These are phyloP conservation scores for Xylaria grammica DNA, from an alignment of 495 filamentous ascomycete genomes.

Conservation along the genomic window DNA sequence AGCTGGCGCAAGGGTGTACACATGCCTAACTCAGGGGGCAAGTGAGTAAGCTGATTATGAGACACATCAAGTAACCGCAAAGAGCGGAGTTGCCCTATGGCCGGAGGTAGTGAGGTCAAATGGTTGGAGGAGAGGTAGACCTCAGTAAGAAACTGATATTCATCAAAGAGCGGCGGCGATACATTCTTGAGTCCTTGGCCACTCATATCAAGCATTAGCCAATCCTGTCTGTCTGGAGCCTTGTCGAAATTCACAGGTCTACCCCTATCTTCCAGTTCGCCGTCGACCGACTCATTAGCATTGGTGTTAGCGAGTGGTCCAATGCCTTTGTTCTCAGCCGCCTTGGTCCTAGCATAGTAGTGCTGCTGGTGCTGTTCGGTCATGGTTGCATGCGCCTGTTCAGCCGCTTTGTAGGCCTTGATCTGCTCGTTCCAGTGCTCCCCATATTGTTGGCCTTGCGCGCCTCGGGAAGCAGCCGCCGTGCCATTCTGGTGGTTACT, in stretches of 20 bases:
- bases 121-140: constrained; percentile 93
- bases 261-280: constrained; percentile 69
- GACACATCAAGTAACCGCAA: constrained; percentile 85
- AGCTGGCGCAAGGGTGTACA: constrained; percentile 83
- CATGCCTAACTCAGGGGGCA: constrained; percentile 96
- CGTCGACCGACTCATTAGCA: constrained; percentile 55
- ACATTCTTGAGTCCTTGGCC: constrained; percentile 89
- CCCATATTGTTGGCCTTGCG: constrained; percentile 59
- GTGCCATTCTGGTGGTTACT: constrained; percentile 78
- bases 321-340: constrained; percentile 63
- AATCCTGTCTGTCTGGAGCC: constrained; percentile 72
- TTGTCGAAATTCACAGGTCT: constrained; percentile 60
- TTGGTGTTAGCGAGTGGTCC: constrained; percentile 37
- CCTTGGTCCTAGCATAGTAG: constrained; percentile 60
- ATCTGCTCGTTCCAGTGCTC: constrained; percentile 92
- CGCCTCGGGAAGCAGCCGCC: constrained; percentile 48
- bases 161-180: constrained; percentile 73
- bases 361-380: constrained; percentile 59
- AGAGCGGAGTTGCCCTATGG: constrained; percentile 79
- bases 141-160: constrained; percentile 84
- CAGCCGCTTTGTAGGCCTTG: constrained; percentile 72
- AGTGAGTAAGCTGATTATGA: constrained; percentile 77
- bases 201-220: constrained; percentile 90
- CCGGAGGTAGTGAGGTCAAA: constrained; percentile 72
- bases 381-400: constrained; percentile 72